These are phyloP conservation scores for Diaporthe amygdali DNA, from an alignment of 2,329 filamentous ascomycete genomes.

Conservation along the genomic window DNA sequence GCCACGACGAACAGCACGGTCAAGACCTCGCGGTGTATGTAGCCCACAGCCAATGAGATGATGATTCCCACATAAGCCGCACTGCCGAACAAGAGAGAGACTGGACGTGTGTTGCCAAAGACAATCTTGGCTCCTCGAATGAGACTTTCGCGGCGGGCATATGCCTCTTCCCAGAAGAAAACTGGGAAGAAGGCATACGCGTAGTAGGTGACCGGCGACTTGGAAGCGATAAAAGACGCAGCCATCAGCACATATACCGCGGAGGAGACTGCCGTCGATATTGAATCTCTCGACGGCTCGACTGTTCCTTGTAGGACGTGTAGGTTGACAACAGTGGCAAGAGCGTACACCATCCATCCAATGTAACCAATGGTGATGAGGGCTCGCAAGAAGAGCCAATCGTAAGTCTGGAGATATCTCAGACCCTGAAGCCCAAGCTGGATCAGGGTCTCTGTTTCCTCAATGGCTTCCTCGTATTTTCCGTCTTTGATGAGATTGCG, in stretches of 20 bases:
- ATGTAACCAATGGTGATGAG: conserved; percentile 90
- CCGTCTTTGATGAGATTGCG: conserved; percentile 68
- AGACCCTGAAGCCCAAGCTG: conserved; percentile 79
- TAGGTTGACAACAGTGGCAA: conserved; percentile 86
- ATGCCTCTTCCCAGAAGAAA: conserved; percentile 96
- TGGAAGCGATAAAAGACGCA: conserved; percentile 78
- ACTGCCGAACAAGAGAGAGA: conserved; percentile 63
- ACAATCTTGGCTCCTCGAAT: conserved; percentile 69
- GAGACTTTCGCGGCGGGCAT: conserved; percentile 75
- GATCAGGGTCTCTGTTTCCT: conserved; percentile 77
- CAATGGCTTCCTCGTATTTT: conserved; percentile 77
- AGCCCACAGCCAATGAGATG: conserved; percentile 85
- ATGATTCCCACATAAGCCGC: conserved; percentile 76
- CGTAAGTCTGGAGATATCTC: conserved; percentile 95
- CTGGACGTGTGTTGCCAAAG: conserved; percentile 62
- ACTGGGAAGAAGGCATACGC: conserved; percentile 91
- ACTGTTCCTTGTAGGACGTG: conserved; percentile 80
- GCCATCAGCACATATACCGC: conserved; percentile 78
- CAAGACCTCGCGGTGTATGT: conserved; percentile 88
- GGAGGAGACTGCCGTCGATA: conserved; percentile 71
- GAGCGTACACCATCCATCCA: conserved; percentile 92
- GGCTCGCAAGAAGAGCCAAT: conserved; percentile 93
- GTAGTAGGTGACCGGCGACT: conserved; percentile 85
- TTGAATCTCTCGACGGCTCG: conserved; percentile 65
- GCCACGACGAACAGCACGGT: conserved; percentile 80